These are phyloP conservation scores for Ammopiptanthus mongolicus DNA, from an alignment of 306 rosid species.

Conservation along the genomic window DNA sequence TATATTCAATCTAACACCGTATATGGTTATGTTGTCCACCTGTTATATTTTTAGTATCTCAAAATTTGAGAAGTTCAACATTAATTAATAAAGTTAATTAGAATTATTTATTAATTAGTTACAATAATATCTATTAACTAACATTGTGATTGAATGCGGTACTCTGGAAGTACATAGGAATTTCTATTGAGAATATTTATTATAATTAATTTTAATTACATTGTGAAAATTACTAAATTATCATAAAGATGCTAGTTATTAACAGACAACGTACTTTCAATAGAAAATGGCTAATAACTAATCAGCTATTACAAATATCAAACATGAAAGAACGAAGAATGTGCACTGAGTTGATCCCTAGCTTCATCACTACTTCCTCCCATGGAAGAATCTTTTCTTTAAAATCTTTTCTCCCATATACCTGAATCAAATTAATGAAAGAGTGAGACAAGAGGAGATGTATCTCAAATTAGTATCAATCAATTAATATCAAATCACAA, in stretches of 20 bases:
- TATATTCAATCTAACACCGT: too few species aligned
- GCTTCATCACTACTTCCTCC: conserved; percentile 12
- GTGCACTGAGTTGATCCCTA: neutral
- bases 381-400: conserved; percentile 12
- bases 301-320: neutral
- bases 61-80: too few species aligned
- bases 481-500: neutral
- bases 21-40: too few species aligned
- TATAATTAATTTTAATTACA: neutral
- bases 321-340: neutral
- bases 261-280: neutral
- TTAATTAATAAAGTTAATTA: too few species aligned
- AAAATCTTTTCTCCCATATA: conserved; percentile 64
- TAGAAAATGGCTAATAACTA: neutral
- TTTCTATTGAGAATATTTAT: neutral
- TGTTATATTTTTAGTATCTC: too few species aligned
- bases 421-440: conserved; percentile 25
- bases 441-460: neutral
- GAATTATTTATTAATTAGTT: too few species aligned
- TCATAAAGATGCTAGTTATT: neutral
- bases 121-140: too few species aligned
- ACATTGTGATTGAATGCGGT: too few species aligned
- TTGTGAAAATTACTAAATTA: neutral
- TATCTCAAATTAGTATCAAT: neutral
- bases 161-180: too few species aligned